Conservation (phyloP, 2,329 filamentous ascomycete genomes). For the Fusarium dimerum region DNA sequence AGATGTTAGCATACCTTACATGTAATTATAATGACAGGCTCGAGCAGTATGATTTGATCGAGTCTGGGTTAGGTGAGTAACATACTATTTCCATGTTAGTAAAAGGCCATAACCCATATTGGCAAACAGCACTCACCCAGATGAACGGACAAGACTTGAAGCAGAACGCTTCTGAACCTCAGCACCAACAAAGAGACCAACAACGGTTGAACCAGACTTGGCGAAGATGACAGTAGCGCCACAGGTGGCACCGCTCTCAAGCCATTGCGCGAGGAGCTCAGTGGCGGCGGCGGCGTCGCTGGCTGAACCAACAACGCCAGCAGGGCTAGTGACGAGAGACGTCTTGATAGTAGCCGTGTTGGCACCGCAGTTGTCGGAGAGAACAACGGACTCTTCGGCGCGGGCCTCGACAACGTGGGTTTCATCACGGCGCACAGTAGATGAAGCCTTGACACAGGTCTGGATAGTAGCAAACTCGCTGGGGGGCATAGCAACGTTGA, state of each 20-base stretch:
- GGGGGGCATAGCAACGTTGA: constrained; percentile 25
- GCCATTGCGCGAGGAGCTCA: constrained; percentile 20
- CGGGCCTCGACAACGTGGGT: constrained; percentile 10
- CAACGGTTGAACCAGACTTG: constrained; percentile 23
- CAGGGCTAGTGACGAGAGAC: constrained; percentile 4
- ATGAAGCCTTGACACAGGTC: constrained; percentile 15
- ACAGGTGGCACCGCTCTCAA: constrained; percentile 18
- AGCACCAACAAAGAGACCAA: constrained; percentile 24
- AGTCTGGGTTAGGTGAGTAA: neutral
- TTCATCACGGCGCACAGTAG: constrained; percentile 12
- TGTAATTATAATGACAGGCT: neutral
- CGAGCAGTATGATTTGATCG: neutral
- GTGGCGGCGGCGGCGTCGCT: constrained; percentile 12
- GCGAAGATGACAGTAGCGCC: constrained; percentile 27
- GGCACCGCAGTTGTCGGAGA: constrained; percentile 24
- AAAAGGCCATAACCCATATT: neutral
- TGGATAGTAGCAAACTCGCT: constrained; percentile 27
- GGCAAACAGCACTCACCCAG: constrained; percentile 5
- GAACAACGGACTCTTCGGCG: constrained; percentile 14
- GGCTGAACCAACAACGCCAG: constrained; percentile 12
- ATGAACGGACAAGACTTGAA: constrained; percentile 13
- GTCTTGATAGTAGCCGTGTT: constrained; percentile 17
- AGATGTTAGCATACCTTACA: too few relatives aligned
- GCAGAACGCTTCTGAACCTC: constrained; percentile 26
- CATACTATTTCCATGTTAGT: constrained; percentile 11